These are phyloP conservation scores for Cyathus striatus DNA, from an alignment of 768 basidiomycete species.

Conservation along the genomic window DNA sequence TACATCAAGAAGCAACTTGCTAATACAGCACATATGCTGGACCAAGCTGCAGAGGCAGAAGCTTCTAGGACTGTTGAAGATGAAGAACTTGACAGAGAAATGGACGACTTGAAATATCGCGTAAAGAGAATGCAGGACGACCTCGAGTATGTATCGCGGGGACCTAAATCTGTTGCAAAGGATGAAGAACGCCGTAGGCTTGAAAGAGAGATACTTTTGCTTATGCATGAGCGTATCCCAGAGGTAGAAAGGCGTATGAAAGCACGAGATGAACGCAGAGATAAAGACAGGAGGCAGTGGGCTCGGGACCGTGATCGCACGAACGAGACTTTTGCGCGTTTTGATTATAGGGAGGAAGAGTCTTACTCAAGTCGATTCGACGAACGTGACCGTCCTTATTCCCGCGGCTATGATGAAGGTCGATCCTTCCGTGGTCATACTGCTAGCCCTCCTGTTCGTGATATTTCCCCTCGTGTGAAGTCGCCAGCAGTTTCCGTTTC, in stretches of 20 bases:
- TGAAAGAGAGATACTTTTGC: slow-evolving; percentile 78
- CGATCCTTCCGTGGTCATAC: too few relatives aligned
- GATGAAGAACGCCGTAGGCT: slow-evolving; percentile 84
- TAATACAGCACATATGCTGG: slow-evolving; percentile 76
- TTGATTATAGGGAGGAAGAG: slow-evolving; percentile 46
- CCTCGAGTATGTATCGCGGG: slow-evolving; percentile 78
- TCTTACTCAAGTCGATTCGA: slow-evolving; percentile 38
- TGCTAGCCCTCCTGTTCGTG: slow-evolving; percentile 40
- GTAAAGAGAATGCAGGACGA: slow-evolving; percentile 89
- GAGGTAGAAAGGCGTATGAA: slow-evolving; percentile 85
- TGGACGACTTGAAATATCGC: slow-evolving; percentile 79
- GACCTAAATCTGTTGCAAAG: slow-evolving; percentile 63
- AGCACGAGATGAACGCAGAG: slow-evolving; percentile 68
- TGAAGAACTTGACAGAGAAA: slow-evolving; percentile 86
- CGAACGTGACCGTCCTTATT: slow-evolving; percentile 49
- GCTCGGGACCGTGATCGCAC: slow-evolving; percentile 73
- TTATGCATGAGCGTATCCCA: slow-evolving; percentile 90
- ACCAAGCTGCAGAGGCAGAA: slow-evolving; percentile 63
- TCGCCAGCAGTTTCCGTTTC: slow-evolving; percentile 49
- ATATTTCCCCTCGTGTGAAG: slow-evolving; percentile 46
- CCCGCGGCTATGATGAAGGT: slow-evolving; percentile 38
- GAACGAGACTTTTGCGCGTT: slow-evolving; percentile 77
- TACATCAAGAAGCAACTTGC: slow-evolving; percentile 83
- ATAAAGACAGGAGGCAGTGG: slow-evolving; percentile 77
- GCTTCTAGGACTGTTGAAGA: slow-evolving; percentile 69